Base-by-base conservation (phyloP, 129 eudicot species). In the Centella asiatica region DNA sequence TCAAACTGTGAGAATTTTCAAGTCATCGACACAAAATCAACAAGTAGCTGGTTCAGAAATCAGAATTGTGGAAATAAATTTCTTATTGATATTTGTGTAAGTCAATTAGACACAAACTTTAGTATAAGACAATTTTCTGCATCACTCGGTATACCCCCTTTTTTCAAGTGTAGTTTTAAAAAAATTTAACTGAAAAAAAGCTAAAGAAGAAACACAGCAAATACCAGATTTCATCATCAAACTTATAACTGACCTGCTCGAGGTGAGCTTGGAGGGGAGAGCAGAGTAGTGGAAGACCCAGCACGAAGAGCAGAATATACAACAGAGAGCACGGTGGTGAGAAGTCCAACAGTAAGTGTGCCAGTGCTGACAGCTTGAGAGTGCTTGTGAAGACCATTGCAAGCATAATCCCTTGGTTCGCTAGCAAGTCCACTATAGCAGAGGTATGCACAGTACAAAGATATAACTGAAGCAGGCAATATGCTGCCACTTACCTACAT, bases 261-360 rank as follows among this genome's bases (percentile, higher is more conserved):
- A 28, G 98, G 98, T 29, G 98, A 92, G 77, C 81, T 72, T 1
- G 98, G 96, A 50, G 98, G 94, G 44, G 98, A 92, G 24, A 92
- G 96, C 63, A 92, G 74, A 47, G 90, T 79, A 3, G 98, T 92
- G 28, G 98, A 92, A 66, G 98, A 92, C 34, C 98, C 98, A 28
- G 98, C 98, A 56, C 98, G 96, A 20, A 92, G 95, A 70, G 96
- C 98, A 71, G 98, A 92, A 75, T 92, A 92, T 3, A 87, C 98
- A 72, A 92, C 96, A 57, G 98, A 92, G 3, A 92, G 80, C 42
- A 92, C 96, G 23, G 96, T 92, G 6, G 98, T 92, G 31, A 92
- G 72, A 58, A 92, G 80, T 44, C 98, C 96, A 52, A 92, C 76
- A 33, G 95, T 77, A 58, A 92, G 95, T 36, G 90, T 79, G 64